Percentiles rank a stretch among this genome's conserved stretches.
These are phyloP conservation scores for Fistulifera solaris DNA, from an alignment of 108 stramenopile genomes.

Conservation along the genomic window DNA sequence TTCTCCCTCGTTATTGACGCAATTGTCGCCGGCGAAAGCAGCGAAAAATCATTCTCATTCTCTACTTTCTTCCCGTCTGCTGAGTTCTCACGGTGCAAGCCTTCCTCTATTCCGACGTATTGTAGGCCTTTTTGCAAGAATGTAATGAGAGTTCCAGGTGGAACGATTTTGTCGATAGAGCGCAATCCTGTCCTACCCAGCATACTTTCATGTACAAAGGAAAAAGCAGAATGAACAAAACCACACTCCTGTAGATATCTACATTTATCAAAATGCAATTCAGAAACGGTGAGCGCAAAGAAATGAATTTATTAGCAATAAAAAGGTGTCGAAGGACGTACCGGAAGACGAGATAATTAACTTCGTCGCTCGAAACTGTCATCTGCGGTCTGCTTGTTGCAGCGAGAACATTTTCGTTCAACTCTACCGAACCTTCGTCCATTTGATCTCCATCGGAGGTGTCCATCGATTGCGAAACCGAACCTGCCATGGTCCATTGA, in stretches of 20 bases:
- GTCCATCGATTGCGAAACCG: constrained; percentile 1
- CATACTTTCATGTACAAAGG: constrained; percentile 91
- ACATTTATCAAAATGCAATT: not conserved
- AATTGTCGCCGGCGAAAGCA: constrained; percentile 61
- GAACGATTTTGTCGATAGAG: constrained; percentile 60
- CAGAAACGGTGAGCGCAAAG: not conserved
- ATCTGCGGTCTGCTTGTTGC: constrained; percentile 7
- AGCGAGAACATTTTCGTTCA: not conserved
- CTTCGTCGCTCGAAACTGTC: constrained; percentile 80
- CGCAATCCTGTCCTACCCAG: constrained; percentile 61
- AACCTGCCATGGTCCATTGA: constrained; percentile 2
- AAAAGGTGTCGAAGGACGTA: constrained; percentile 38
- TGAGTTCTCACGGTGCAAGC: constrained; percentile 22
- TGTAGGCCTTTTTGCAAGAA: constrained; percentile 87
- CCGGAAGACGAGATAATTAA: constrained; percentile 90
- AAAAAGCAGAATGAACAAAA: constrained; percentile 91
- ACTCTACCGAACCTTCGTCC: not conserved
- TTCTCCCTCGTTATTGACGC: constrained; percentile 55
- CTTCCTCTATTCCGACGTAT: constrained; percentile 86
- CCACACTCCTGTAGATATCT: constrained; percentile 64
- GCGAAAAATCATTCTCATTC: constrained; percentile 34
- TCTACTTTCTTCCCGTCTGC: constrained; percentile 11
- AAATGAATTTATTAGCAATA: not conserved
- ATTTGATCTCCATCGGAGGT: not conserved
- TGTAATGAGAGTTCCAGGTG: constrained; percentile 77